Base-by-base conservation (phyloP, 2,329 filamentous ascomycete genomes). In the Fonsecaea erecta region DNA sequence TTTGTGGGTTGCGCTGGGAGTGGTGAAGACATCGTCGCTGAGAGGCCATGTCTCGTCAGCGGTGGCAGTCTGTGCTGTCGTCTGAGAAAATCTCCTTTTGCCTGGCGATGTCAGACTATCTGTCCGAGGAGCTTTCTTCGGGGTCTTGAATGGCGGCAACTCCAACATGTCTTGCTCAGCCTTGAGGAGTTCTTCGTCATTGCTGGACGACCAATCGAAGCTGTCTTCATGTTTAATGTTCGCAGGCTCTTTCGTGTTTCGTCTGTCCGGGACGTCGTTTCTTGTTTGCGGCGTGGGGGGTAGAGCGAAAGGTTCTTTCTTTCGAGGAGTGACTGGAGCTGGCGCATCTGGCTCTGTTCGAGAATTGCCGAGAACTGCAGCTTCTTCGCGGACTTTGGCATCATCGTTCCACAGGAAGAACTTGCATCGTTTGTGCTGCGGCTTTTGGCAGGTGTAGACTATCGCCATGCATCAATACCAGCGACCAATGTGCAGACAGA, bases 401-500 rank as follows among this genome's bases (percentile, higher is more conserved):
- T 87, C 84, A 60, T 83, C 81, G 14, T 83, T 80, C 86, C 86
- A 89, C 0, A 88, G 78, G 63, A 88, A 89, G 77, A 88, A 88
- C 4, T 77, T 78, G 72, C 86, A 89, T 46, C 80, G 77, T 52
- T 81, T 76, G 2, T 76, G 71, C 59, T 79, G 76, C 35, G 77
- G 75, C 70, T 81, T 80, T 69, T 86, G 84, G 71, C 86, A 89
- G 3, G 82, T 84, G 69, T 86, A 87, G 74, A 88, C 80, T 81
- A 59, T 11, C 32, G 64, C 26, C 5, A 21, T 21, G 18, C 52
- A 67, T 64, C 14, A 48, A n/a, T 30, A 18, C 26, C 14, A 32
- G 40, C 5, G 4, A 1, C 14, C 3, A 40, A 60, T 30, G 34
- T 9, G 51, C 40, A 54, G 28, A 16, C 48, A 4, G n/a, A 7